Percentiles rank a stretch among this genome's conserved stretches.
phyloP scores from a whole-genome alignment of 257 asterid genomes.

The Rehmannia glutinosa region DNA sequence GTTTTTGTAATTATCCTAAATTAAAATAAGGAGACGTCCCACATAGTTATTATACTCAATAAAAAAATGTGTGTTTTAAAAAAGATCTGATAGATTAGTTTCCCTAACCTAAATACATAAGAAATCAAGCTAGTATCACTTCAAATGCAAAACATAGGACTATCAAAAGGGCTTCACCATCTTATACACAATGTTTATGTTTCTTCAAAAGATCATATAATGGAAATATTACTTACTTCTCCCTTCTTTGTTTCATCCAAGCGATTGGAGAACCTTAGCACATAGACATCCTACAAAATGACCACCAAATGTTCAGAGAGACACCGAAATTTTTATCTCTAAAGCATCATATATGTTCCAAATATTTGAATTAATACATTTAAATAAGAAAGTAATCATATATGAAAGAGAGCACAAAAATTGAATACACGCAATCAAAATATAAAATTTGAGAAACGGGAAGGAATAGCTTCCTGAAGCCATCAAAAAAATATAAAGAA shows the following conservation, averaged over 20 bases:
- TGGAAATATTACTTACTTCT: constrained; percentile 63
- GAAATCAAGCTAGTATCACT: background rate
- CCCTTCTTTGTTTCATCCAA: constrained; percentile 92
- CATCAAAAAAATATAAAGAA: constrained; percentile 8
- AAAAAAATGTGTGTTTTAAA: background rate
- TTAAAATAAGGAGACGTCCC: background rate
- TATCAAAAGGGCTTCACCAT: constrained; percentile 1
- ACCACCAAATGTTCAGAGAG: constrained; percentile 7
- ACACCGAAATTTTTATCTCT: background rate
- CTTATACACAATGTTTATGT: background rate
- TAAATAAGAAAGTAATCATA: background rate
- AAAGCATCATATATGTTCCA: constrained; percentile 2
- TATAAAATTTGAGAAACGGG: background rate
- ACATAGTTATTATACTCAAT: background rate
- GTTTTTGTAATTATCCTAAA: too few relatives aligned
- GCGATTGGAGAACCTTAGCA: constrained; percentile 81
- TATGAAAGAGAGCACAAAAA: background rate
- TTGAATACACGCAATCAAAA: constrained; percentile 3
- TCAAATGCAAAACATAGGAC: background rate
- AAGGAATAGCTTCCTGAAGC: background rate
- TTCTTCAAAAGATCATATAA: background rate
- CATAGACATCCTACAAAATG: constrained; percentile 63
- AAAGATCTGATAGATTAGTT: background rate
- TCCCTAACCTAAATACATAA: background rate
- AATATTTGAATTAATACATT: background rate